Evolutionary conservation across 768 basidiomycete species (phyloP), one percentile per base, ranked within the genome.

Genomic region (Serpula lacrymans): DNA sequence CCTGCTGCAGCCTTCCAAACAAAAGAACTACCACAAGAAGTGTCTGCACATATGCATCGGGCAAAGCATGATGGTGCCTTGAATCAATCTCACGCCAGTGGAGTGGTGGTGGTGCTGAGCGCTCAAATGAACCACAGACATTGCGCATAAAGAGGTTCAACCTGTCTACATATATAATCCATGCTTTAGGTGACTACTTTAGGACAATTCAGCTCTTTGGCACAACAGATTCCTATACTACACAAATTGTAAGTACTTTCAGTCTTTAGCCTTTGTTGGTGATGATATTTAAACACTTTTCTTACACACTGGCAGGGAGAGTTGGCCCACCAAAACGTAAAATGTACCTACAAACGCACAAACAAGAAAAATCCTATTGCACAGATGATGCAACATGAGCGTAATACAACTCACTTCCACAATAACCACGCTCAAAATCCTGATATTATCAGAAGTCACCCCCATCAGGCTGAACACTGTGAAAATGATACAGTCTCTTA

Each of bases 151-250:
- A 48, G 33, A 33, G 11, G 2, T 51, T 57, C 31, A 48, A 48
- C 18, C 37, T 48, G 20, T 27, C 35, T 17, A 69, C 61, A 6
- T 60, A 57, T 43, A 72, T 69, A 34, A 26, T 52, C 0, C 65
- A 68, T 47, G 48, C 58, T 0, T 34, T 72, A 0, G 63, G 59
- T 1, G 58, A 70, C 34, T 65, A 67, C 28, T 37, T 50, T 1
- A 13, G 28, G 0, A 31, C 34, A 0, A 67, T 71, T 9, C 21
- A 23, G 0, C 5, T 2, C 0, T 59, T 55, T 42, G 64, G 70
- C 0, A 61, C 65, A 8, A 61, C 60, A 2, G 66, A 70, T 36
- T 47, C 45, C 4, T 69, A 62, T 44, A 58, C 61, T 0, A 69
- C 63, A 2, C 54, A 64, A 28, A 23, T 50, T 1, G 67, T 70